A percentile compares a stretch with the other conserved stretches of the same genome.
phyloP scores from a whole-genome alignment of 176 grass and related monocot genomes.

The Canna indica region DNA sequence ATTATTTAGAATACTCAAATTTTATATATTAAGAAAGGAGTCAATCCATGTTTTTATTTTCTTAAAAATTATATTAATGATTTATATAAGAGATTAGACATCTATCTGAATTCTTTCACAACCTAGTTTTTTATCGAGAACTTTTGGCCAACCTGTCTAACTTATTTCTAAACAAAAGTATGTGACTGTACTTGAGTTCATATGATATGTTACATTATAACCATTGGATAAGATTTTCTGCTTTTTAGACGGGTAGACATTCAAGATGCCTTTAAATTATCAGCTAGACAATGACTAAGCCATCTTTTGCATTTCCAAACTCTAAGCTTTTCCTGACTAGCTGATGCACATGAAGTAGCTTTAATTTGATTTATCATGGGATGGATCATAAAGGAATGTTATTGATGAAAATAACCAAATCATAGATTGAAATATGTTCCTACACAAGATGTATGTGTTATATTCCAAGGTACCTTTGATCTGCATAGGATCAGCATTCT shows the following conservation, averaged over 20 bases:
- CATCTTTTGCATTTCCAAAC: background rate
- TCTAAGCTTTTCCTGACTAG: background rate
- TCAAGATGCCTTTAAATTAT: no score
- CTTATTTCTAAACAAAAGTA: background rate
- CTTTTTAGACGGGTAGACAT: no score
- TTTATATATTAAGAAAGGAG: no score
- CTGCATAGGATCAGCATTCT: constrained; percentile 31
- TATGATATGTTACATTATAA: no score
- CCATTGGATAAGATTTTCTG: no score
- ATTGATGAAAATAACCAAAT: background rate
- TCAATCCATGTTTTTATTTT: no score
- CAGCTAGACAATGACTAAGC: background rate
- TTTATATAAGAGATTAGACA: background rate
- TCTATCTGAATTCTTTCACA: background rate
- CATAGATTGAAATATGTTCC: no score
- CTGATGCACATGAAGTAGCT: background rate
- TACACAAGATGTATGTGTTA: background rate
- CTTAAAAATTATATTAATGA: background rate
- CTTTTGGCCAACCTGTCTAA: background rate
- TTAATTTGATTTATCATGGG: background rate
- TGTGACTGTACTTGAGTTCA: no score
- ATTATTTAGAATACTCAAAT: no score
- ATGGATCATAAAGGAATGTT: background rate
- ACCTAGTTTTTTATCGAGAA: background rate
- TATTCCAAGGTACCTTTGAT: constrained; percentile 33